Base-by-base conservation (phyloP, 176 grass and related monocot genomes). In the Ensete ventricosum region DNA sequence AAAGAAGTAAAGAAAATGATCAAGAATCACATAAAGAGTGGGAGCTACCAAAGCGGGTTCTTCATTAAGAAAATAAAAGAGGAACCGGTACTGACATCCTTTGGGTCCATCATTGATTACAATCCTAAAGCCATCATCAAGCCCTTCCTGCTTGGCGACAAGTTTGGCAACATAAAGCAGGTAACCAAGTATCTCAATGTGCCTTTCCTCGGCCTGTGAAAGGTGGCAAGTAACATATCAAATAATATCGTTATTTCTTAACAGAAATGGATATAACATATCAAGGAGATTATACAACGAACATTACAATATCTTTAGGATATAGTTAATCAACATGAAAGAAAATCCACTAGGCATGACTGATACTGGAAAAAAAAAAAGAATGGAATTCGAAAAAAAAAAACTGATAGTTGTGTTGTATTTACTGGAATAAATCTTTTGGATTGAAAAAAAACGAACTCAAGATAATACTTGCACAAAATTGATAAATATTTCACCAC, bases 171-270 rank as follows among this genome's bases (percentile, higher is more conserved):
- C 76, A 20, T 88, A 96, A 29, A 96, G 76, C 69, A 96, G 85
- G 67, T 69, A 51, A 5, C 88, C 88, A 55, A 90, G 53, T 73
- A 84, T 79, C 20, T 96, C 79, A 2, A 88, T 50, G 26, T 91
- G 85, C 79, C 73, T 80, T 75, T 90, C 85, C 71, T 96, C 88
- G 76, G 83, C 91, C 91, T 96, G 60, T 23, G 9, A 79, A 85
- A 76, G 52, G 65, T 20, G 19, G 34, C 55, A 13, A 64, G 22
- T n/a, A 34, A 71, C 24, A 5, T 23, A 50, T 80, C 67, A 54
- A 5, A 70, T 27, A 73, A 64, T n/a, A 54, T 6, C 2, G 25
- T 22, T 75, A 3, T 11, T 14, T 53, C 54, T 49, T 20, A 52
- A 53, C 14, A 76, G 50, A 3, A 68, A 54, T 50, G 3, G 55